Evolutionary conservation across 106 monocot species (phyloP).

Genomic region (Allium fistulosum): DNA sequence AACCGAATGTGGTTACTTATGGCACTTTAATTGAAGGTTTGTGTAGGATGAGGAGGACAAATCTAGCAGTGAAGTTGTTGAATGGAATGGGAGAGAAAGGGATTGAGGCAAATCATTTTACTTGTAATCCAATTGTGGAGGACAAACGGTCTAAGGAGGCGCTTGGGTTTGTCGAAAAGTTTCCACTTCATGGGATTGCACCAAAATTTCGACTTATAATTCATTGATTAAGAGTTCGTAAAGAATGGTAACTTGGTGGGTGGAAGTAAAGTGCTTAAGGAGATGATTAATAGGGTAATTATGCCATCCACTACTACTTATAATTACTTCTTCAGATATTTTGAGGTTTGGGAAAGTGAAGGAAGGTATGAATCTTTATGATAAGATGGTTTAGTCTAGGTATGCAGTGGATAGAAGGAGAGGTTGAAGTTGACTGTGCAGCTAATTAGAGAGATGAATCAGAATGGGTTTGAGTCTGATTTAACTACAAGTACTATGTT

Average conservation of each 20-base stretch:
- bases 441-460: slow-evolving; percentile 72
- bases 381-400: slow-evolving; percentile 57
- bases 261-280: slow-evolving; percentile 53
- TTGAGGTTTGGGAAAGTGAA: slow-evolving; percentile 51
- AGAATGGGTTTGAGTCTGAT: slow-evolving; percentile 60
- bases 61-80: slow-evolving; percentile 39
- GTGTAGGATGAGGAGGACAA: slow-evolving; percentile 38
- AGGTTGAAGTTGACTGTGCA: slow-evolving; percentile 33
- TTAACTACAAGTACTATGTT: slow-evolving; percentile 58
- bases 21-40: slow-evolving; percentile 73
- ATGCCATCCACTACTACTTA: slow-evolving; percentile 74
- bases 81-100: slow-evolving; percentile 48
- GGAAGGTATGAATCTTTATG: slow-evolving; percentile 69
- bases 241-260: slow-evolving; percentile 59
- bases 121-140: slow-evolving; percentile 70
- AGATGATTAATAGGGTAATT: slow-evolving; percentile 55
- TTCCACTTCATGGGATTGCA: slow-evolving; percentile 51
- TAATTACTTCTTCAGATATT: slow-evolving; percentile 74
- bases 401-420: slow-evolving; percentile 46
- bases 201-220: slow-evolving; percentile 80
- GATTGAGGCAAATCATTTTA: slow-evolving; percentile 41
- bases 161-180: slow-evolving; percentile 59
- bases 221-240: slow-evolving; percentile 75
- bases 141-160: slow-evolving; percentile 61
- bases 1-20: slow-evolving; percentile 61